Evolutionary conservation across 768 basidiomycete genomes (phyloP).

Genomic region (Auricularia cornea): DNA sequence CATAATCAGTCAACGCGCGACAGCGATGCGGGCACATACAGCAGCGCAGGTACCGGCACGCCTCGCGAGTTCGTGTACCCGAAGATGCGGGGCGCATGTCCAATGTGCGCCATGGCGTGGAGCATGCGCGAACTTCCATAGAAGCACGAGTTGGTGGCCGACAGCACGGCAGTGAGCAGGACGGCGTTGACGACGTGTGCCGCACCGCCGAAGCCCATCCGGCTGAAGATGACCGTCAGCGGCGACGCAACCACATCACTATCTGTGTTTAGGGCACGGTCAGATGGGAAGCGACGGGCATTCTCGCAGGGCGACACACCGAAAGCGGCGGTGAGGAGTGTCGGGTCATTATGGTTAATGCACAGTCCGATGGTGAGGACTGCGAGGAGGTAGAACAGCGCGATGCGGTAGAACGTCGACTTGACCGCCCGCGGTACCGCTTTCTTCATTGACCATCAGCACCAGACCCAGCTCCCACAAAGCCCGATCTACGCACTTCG

Average conservation of each 20-base stretch:
- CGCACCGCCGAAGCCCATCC: conserved; percentile 53
- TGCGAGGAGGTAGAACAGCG: conserved; percentile 56
- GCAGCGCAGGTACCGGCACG: conserved; percentile 48
- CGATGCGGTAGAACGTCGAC: conserved; percentile 57
- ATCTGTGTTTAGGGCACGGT: conserved; percentile 18
- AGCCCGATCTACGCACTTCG: too few relatives aligned
- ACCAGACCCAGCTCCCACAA: too few relatives aligned
- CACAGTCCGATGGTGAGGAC: conserved; percentile 59
- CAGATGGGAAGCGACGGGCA: background rate
- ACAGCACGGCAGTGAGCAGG: conserved; percentile 55
- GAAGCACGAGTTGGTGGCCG: conserved; percentile 58
- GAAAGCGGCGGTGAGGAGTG: conserved; percentile 38
- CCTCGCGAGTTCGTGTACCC: conserved; percentile 56
- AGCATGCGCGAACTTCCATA: conserved; percentile 58
- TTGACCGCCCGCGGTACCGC: conserved; percentile 57
- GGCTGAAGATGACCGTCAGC: conserved; percentile 53
- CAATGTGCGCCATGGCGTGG: conserved; percentile 50
- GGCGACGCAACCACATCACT: conserved; percentile 50
- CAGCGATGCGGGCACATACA: conserved; percentile 40
- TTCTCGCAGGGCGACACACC: conserved; percentile 22
- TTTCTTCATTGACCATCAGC: conserved; percentile 27
- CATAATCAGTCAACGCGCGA: conserved; percentile 6
- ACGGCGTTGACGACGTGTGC: conserved; percentile 60
- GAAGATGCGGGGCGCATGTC: conserved; percentile 58
- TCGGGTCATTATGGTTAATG: conserved; percentile 51